Percentiles rank a stretch among this genome's conserved stretches.
Evolutionary conservation across 2,329 filamentous ascomycete species (phyloP).

Genomic region (Aureobasidium uvarum): DNA sequence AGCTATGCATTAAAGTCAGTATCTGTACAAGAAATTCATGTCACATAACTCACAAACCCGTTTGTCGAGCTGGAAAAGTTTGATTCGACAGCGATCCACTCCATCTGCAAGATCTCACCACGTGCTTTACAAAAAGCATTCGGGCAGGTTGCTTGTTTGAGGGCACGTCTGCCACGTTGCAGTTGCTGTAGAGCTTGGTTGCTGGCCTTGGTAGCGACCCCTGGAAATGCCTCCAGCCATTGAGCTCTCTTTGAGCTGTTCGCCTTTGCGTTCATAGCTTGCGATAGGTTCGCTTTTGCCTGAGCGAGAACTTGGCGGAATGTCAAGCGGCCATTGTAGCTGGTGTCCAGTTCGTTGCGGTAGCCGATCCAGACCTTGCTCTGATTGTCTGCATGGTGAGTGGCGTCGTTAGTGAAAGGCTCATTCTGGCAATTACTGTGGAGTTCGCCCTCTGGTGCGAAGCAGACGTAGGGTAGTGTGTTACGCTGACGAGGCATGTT

Average conservation of each 20-base stretch:
- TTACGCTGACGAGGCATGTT: background rate
- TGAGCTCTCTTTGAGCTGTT: background rate
- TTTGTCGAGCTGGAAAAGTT: background rate
- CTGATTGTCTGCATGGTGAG: background rate
- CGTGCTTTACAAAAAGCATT: background rate
- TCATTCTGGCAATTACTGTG: background rate
- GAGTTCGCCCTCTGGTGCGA: background rate
- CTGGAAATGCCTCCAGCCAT: slow-evolving; percentile 6
- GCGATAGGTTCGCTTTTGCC: background rate
- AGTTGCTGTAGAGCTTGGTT: background rate
- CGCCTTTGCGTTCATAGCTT: background rate
- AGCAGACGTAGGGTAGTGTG: background rate
- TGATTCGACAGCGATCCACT: background rate
- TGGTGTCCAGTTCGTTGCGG: background rate
- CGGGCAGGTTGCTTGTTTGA: background rate
- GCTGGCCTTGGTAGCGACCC: background rate
- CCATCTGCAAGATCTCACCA: background rate
- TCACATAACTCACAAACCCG: background rate
- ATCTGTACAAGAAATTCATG: background rate
- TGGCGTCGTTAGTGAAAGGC: background rate
- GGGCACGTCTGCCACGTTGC: background rate
- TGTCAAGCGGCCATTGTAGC: background rate
- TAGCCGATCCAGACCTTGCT: slow-evolving; percentile 5
- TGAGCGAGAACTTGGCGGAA: slow-evolving; percentile 1
- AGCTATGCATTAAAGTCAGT: background rate